Evolutionary conservation across 768 basidiomycete species (phyloP).

Genomic region (Lyophyllum shimeji): DNA sequence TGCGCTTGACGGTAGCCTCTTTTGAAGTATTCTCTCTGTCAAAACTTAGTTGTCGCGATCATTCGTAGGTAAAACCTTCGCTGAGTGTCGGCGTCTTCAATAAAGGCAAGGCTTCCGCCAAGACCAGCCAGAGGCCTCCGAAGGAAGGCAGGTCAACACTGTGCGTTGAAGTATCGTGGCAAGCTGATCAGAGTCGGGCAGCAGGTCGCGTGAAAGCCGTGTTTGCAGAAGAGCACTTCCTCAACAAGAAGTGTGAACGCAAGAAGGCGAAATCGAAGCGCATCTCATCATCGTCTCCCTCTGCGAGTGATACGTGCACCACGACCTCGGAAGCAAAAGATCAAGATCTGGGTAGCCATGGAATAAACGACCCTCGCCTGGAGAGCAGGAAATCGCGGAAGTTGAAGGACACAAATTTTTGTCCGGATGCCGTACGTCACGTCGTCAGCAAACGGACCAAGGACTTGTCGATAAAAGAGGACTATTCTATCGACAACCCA

Average conservation of each 20-base stretch:
- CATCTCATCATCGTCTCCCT: neutral
- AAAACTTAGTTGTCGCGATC: neutral
- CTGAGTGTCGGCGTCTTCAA: constrained; percentile 56
- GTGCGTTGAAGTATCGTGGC: neutral
- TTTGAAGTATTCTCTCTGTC: neutral
- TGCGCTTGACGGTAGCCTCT: constrained; percentile 56
- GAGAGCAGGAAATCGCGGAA: neutral
- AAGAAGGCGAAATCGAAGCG: neutral
- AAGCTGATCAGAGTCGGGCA: neutral
- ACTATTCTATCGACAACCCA: neutral
- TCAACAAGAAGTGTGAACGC: neutral
- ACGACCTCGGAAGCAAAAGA: neutral
- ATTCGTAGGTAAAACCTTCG: constrained; percentile 41
- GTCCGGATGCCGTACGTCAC: neutral
- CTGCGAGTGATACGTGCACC: neutral
- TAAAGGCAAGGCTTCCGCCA: constrained; percentile 62
- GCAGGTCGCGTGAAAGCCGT: neutral
- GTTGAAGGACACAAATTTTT: neutral
- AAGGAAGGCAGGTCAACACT: constrained; percentile 25
- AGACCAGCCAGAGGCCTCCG: constrained; percentile 23
- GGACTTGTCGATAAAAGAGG: neutral
- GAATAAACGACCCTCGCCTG: neutral
- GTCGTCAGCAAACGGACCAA: neutral
- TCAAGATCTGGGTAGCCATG: neutral
- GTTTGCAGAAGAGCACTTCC: constrained; percentile 12